Conservation (phyloP, 495 filamentous ascomycete species). For the Cercophora sp. region DNA sequence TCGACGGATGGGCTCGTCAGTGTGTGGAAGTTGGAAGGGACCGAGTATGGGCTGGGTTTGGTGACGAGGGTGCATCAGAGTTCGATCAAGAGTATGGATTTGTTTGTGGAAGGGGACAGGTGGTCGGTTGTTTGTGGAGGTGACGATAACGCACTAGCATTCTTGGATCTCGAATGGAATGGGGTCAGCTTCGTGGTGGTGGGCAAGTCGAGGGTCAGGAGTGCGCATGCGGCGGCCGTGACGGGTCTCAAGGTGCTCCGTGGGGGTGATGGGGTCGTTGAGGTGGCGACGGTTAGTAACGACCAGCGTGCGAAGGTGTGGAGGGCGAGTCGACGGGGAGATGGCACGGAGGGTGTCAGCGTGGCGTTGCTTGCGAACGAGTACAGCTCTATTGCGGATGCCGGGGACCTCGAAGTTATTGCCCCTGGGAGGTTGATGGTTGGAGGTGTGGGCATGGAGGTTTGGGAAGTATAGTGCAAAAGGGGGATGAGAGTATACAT, state of each 20-base stretch:
- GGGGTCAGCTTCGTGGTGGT: constrained; percentile 15
- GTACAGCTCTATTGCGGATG: constrained; percentile 64
- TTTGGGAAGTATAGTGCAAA: constrained; percentile 28
- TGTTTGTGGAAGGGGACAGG: constrained; percentile 17
- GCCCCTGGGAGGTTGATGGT: constrained; percentile 23
- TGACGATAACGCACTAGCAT: constrained; percentile 73
- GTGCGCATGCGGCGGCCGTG: constrained; percentile 77
- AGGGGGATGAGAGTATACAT: too few species aligned
- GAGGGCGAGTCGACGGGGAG: constrained; percentile 38
- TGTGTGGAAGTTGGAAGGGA: constrained; percentile 27
- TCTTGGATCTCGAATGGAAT: constrained; percentile 45
- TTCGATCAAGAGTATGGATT: constrained; percentile 60
- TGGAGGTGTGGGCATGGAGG: constrained; percentile 23
- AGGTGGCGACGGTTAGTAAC: constrained; percentile 62
- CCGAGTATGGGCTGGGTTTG: constrained; percentile 11
- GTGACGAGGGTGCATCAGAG: constrained; percentile 63
- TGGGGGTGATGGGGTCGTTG: constrained; percentile 1
- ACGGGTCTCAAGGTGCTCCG: constrained; percentile 58
- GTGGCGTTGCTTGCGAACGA: constrained; percentile 47
- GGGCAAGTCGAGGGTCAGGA: constrained; percentile 54
- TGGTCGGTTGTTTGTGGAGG: constrained; percentile 68
- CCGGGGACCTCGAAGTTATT: constrained; percentile 28
- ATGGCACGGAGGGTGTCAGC: constrained; percentile 16
- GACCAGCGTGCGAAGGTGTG: constrained; percentile 82
- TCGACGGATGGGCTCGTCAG: constrained; percentile 45